These are phyloP conservation scores for Barnettozyma siamensis DNA, from an alignment of 805 yeast species.

Conservation along the genomic window DNA sequence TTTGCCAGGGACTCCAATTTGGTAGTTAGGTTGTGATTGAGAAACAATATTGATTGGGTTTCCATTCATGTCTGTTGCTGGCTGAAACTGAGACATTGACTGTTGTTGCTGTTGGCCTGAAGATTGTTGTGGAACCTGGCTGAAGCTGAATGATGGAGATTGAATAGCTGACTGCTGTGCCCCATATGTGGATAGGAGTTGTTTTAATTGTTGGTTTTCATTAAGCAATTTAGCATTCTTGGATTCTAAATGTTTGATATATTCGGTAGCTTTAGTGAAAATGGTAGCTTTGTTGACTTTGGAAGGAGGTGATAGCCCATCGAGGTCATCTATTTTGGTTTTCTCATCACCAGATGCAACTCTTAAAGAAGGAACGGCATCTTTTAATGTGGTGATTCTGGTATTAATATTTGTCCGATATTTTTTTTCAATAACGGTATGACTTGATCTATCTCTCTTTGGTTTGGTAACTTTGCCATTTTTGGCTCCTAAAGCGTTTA, in stretches of 20 bases:
- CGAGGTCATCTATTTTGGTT: constrained; percentile 45
- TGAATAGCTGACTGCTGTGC: not conserved
- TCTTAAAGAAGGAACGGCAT: constrained; percentile 73
- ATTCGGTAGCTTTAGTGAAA: constrained; percentile 69
- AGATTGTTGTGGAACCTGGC: constrained; percentile 16
- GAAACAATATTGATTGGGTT: constrained; percentile 22
- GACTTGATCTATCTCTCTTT: constrained; percentile 53
- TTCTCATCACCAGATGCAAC: constrained; percentile 49
- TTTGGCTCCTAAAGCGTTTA: not conserved
- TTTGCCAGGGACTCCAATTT: constrained; percentile 29
- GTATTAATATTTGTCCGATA: constrained; percentile 74
- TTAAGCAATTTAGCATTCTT: constrained; percentile 32
- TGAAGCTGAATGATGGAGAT: constrained; percentile 8
- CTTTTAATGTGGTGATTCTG: constrained; percentile 61
- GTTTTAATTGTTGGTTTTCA: constrained; percentile 47
- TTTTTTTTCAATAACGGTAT: constrained; percentile 76
- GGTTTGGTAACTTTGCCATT: constrained; percentile 36
- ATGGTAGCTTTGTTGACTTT: constrained; percentile 77
- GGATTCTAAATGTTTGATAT: constrained; percentile 63
- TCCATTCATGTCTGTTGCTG: constrained; percentile 21
- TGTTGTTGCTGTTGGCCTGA: constrained; percentile 9
- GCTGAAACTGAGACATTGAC: constrained; percentile 17
- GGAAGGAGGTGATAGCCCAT: constrained; percentile 70
- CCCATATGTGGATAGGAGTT: constrained; percentile 9
- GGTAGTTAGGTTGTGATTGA: constrained; percentile 19